Evolutionary conservation across 2,329 filamentous ascomycete genomes (phyloP).

Genomic region (Colletotrichum phormii): DNA sequence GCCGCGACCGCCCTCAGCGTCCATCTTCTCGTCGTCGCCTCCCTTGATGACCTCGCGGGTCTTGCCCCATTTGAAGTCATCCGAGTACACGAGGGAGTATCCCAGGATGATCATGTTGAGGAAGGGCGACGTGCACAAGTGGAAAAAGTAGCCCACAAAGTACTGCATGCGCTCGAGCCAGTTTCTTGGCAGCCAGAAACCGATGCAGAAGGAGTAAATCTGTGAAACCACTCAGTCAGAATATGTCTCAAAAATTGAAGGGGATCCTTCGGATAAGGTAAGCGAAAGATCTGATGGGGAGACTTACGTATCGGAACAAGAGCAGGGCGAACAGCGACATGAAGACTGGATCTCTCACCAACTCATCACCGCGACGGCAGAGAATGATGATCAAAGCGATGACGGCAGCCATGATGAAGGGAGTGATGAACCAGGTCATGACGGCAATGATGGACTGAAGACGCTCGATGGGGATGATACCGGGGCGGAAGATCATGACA

Average conservation of each 20-base stretch:
- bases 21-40: slow-evolving; percentile 38
- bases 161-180: slow-evolving; percentile 52
- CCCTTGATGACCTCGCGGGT: slow-evolving; percentile 51
- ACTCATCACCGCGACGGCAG: slow-evolving; percentile 44
- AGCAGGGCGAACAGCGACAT: slow-evolving; percentile 51
- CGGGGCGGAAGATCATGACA: slow-evolving; percentile 57
- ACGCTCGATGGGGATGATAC: slow-evolving; percentile 55
- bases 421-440: slow-evolving; percentile 58
- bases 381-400: slow-evolving; percentile 51
- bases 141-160: slow-evolving; percentile 52
- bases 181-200: slow-evolving; percentile 54
- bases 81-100: slow-evolving; percentile 55
- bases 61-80: slow-evolving; percentile 61
- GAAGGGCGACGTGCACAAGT: slow-evolving; percentile 52
- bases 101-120: slow-evolving; percentile 56
- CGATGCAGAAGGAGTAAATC: slow-evolving; percentile 55
- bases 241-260: background rate
- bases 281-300: background rate
- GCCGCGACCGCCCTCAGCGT: slow-evolving; percentile 39
- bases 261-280: background rate
- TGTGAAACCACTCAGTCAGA: slow-evolving; percentile 37
- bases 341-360: slow-evolving; percentile 51
- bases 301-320: slow-evolving; percentile 54
- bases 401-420: slow-evolving; percentile 56
- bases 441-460: slow-evolving; percentile 59